Evolutionary conservation across 148 eudicot species (phyloP).

Genomic region (Arctostaphylos glauca): DNA sequence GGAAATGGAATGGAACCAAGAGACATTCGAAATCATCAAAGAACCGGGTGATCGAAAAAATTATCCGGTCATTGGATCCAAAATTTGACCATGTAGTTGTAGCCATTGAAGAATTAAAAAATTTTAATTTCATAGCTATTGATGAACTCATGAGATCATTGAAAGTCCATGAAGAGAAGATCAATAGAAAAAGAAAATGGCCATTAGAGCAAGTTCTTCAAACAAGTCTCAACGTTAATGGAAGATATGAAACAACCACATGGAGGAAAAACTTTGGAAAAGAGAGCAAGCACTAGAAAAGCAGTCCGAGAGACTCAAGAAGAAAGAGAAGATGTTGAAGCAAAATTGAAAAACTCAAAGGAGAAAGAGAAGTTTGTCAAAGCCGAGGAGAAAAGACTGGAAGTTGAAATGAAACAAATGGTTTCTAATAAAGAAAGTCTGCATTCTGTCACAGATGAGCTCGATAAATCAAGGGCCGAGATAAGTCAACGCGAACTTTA

Average conservation of each 20-base stretch:
- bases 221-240: too few relatives aligned
- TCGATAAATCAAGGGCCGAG: constrained; percentile 48
- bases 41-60: background rate
- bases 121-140: too few relatives aligned
- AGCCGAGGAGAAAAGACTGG: constrained; percentile 53
- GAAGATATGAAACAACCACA: constrained; percentile 28
- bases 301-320: constrained; percentile 70
- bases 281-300: constrained; percentile 56
- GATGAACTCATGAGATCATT: too few relatives aligned
- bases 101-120: too few relatives aligned
- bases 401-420: constrained; percentile 43
- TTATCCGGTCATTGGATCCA: too few relatives aligned
- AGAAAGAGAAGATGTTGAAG: constrained; percentile 70
- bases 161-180: too few relatives aligned
- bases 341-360: constrained; percentile 46
- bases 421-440: constrained; percentile 50
- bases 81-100: too few relatives aligned
- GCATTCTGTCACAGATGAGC: constrained; percentile 42
- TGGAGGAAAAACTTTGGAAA: constrained; percentile 60
- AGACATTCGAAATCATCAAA: constrained; percentile 8
- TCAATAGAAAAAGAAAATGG: too few relatives aligned
- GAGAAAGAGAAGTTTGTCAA: constrained; percentile 59
- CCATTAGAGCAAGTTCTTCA: too few relatives aligned
- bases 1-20: background rate
- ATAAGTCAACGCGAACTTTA: constrained; percentile 40